Evolutionary conservation across 768 basidiomycete species (phyloP).

Genomic region (Boletus eberwhitei): DNA sequence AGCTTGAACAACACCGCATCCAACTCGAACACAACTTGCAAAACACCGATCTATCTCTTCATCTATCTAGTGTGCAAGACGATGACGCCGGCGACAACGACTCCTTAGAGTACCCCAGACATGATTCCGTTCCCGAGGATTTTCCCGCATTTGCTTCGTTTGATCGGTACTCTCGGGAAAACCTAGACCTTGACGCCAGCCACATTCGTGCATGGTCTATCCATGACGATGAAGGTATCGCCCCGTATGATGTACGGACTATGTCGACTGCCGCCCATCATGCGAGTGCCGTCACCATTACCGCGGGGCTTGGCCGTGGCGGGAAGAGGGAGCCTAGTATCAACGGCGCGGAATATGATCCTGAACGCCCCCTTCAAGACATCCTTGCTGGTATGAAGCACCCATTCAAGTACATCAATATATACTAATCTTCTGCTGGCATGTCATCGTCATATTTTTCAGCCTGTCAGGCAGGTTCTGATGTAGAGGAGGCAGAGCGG

Average conservation of each 20-base stretch:
- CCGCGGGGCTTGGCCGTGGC: slow-evolving; percentile 64
- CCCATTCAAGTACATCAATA: neutral
- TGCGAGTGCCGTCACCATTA: slow-evolving; percentile 82
- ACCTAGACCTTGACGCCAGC: slow-evolving; percentile 52
- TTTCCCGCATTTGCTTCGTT: slow-evolving; percentile 61
- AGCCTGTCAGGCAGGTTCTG: slow-evolving; percentile 46
- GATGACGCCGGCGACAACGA: slow-evolving; percentile 43
- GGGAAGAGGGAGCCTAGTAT: slow-evolving; percentile 53
- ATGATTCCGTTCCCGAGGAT: slow-evolving; percentile 55
- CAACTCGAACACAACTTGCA: slow-evolving; percentile 77
- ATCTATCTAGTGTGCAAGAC: slow-evolving; percentile 54
- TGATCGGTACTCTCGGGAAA: slow-evolving; percentile 52
- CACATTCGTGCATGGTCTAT: slow-evolving; percentile 57
- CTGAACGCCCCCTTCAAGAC: slow-evolving; percentile 71
- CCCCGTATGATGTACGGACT: slow-evolving; percentile 66
- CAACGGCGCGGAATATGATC: slow-evolving; percentile 83
- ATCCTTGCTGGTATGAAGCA: slow-evolving; percentile 58
- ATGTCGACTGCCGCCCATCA: slow-evolving; percentile 87
- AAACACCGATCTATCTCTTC: slow-evolving; percentile 67
- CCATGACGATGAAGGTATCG: slow-evolving; percentile 63
- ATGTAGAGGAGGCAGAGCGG: slow-evolving; percentile 46
- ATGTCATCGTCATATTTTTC: slow-evolving; percentile 34
- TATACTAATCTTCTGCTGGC: neutral
- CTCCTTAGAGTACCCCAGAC: slow-evolving; percentile 68
- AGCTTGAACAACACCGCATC: slow-evolving; percentile 72